A percentile compares a stretch with the other conserved stretches of the same genome.
Conservation (phyloP, 2,329 filamentous ascomycete species). For the Alternaria alternata region DNA sequence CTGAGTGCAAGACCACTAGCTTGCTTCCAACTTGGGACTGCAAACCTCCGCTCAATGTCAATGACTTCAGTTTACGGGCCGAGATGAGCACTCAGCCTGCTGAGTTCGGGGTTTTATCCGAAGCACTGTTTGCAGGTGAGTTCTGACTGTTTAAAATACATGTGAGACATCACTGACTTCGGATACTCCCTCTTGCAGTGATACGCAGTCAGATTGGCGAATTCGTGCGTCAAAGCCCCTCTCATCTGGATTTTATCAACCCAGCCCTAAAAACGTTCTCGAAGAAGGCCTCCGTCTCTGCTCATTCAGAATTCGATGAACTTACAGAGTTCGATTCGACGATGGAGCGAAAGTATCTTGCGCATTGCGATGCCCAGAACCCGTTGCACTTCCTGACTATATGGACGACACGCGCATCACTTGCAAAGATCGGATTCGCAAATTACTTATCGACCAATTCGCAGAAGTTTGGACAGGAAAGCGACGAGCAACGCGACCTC, state of each 20-base stretch:
- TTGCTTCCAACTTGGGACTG: conserved; percentile 60
- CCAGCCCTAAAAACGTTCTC: conserved; percentile 54
- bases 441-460: conserved; percentile 55
- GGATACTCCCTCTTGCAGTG: conserved; percentile 36
- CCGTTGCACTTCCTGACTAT: conserved; percentile 56
- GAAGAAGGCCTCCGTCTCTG: conserved; percentile 23
- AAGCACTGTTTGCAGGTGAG: conserved; percentile 58
- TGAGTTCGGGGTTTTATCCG: conserved; percentile 53
- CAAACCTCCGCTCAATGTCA: conserved; percentile 59
- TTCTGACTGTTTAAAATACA: background rate
- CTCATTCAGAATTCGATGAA: conserved; percentile 26
- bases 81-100: conserved; percentile 51
- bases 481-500: conserved; percentile 32
- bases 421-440: conserved; percentile 62
- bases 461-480: conserved; percentile 17
- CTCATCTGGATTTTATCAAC: conserved; percentile 58
- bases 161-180: background rate
- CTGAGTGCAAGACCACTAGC: conserved; percentile 61
- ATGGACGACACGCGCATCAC: conserved; percentile 54
- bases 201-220: conserved; percentile 59
- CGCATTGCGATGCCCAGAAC: conserved; percentile 39
- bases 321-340: conserved; percentile 51
- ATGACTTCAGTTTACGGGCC: conserved; percentile 58
- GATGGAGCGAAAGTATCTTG: conserved; percentile 50
- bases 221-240: conserved; percentile 50